Base-by-base conservation (phyloP, 305 asterid genomes). In the Fraxinus baroniana region DNA sequence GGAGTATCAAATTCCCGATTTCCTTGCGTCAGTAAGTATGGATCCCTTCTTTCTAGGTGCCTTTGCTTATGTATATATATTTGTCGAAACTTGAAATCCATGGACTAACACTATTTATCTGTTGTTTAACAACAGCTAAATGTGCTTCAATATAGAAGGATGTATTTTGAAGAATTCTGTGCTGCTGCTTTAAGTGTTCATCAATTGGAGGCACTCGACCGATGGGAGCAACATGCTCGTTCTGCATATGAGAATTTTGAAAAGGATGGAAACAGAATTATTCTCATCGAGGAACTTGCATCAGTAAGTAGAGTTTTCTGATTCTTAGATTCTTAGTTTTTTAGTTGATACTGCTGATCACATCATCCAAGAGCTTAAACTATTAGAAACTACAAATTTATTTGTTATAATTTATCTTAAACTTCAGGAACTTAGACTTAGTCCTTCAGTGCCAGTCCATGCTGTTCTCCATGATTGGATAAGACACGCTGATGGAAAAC, bases 131-230 rank as follows among this genome's bases (percentile, higher is more conserved):
- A 3, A 64, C 90, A 93, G 97, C 87, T 93, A 81, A 92, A 87
- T 70, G 92, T 89, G 28, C 94, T 93, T 33, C 95, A 92, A 71
- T 90, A 90, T 62, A 87, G 97, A 84, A 93, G 84, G 85, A 89
- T 93, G 97, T 81, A 88, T 82, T 87, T 88, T 74, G 97, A 90
- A 78, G 97, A 93, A 80, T 93, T 93, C 80, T 91, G 94, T 64
- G 94, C 97, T 22, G 95, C 95, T 15, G 88, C 97, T 5, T 33
- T 87, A 28, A 89, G 91, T 46, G 91, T 92, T 13, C 85, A 87
- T 83, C 95, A 93, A 80, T 72, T 93, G 87, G 95, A 93, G 83
- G 93, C 87, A 74, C 87, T 86, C 5, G 92, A 87, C 41, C 87
- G 74, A 10, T 93, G 97, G 97, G 97, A 92, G 81, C 89, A 90